Base-by-base conservation (phyloP, 2,329 filamentous ascomycete species). In the Amauroascus niger region DNA sequence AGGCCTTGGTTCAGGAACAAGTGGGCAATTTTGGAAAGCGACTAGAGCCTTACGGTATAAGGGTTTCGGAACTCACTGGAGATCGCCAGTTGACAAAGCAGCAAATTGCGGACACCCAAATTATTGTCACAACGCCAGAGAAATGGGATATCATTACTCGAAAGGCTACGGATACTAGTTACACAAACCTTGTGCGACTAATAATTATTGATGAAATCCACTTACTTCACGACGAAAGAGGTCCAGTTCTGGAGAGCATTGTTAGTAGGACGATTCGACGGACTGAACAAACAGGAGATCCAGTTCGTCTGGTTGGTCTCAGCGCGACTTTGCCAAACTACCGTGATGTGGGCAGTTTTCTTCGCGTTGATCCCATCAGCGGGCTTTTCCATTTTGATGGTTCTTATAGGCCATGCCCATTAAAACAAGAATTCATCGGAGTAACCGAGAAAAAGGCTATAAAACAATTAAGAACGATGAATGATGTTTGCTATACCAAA, bases 141-240 rank as follows among this genome's bases (percentile, higher is more conserved):
- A 98, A 98, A 73, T 98, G 89, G 87, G 93, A 98, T 71, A 91
- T 98, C 61, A 96, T 98, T 62, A 98, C 94, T 5, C 83, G 94
- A 71, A 98, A 98, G 71, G 90, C 91, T 6, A 96, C 91, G 1
- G 94, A 98, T 67, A 81, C 93, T 52, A 95, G 89, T 63, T 98
- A 98, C 71, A 98, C 90, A 14, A 95, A 94, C 63, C 80, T 98
- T n/a, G 93, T 98, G 24, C 85, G 91, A 37, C 79, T 98, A 9
- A 85, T 98, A 55, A 90, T 96, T 66, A 97, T 98, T 57, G 93
- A 98, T 64, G 93, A 98, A 71, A 97, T 98, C 61, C 93, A 98
- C 76, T 75, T 98, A 65, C 81, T 98, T 48, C 93, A 98, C 69
- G 94, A 98, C 66, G 93, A 98, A 60, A 87, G 93, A 77, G 93